Evolutionary conservation across 2,329 filamentous ascomycete genomes (phyloP).

Genomic region (Ascochyta clinopodiicola): DNA sequence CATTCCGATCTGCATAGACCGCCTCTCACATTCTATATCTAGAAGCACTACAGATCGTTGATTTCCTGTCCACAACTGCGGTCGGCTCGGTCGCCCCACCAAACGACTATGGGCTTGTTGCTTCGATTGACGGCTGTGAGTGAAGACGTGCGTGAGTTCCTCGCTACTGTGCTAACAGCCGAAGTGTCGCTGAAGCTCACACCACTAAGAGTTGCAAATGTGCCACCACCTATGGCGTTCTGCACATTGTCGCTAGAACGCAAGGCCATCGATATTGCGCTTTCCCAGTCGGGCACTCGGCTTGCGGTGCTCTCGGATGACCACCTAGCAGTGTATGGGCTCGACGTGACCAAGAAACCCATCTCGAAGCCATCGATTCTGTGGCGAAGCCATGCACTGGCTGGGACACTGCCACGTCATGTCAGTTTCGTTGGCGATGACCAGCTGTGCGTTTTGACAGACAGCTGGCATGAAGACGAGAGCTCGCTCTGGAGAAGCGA

Average conservation of each 20-base stretch:
- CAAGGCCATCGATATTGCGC: conserved; percentile 75
- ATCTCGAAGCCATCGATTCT: conserved; percentile 53
- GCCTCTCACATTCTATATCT: background rate
- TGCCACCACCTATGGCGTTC: conserved; percentile 92
- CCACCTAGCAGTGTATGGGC: conserved; percentile 72
- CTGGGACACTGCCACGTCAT: conserved; percentile 50
- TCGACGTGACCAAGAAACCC: conserved; percentile 67
- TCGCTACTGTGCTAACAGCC: conserved; percentile 22
- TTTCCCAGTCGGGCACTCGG: conserved; percentile 55
- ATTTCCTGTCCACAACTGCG: conserved; percentile 70
- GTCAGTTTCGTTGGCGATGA: conserved; percentile 55
- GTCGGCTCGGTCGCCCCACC: conserved; percentile 74
- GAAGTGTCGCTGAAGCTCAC: conserved; percentile 76
- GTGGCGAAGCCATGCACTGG: conserved; percentile 41
- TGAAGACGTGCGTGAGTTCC: conserved; percentile 6
- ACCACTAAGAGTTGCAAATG: conserved; percentile 79
- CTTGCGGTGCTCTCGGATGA: conserved; percentile 75
- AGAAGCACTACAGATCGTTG: conserved; percentile 64
- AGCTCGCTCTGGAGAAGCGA: conserved; percentile 38
- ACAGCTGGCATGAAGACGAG: conserved; percentile 41
- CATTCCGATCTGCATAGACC: background rate
- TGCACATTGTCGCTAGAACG: conserved; percentile 71
- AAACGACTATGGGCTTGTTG: conserved; percentile 78
- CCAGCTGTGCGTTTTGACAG: conserved; percentile 45
- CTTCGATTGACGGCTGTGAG: conserved; percentile 80